Base-by-base conservation (phyloP, 1,284 basidiomycete species). In the Retiboletus flavoniger region DNA sequence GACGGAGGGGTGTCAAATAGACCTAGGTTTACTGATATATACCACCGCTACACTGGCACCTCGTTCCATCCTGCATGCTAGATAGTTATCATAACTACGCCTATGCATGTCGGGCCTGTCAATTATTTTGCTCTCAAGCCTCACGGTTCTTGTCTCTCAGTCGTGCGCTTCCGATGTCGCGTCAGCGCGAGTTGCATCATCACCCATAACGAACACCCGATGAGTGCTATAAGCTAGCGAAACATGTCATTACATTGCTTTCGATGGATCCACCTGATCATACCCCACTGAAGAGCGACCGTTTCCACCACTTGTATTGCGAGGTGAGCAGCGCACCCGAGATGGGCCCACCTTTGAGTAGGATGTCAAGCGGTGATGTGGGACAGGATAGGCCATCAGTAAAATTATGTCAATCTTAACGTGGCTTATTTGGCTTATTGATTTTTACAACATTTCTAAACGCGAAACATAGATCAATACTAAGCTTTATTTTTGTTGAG, bases 271-370 rank as follows among this genome's bases (percentile, higher is more conserved):
- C 2, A 53, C 16, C 9, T 11, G 7, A 50, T 26, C 61, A 17
- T 56, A 69, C 61, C 29, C 68, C 69, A 16, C 32, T 52, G 38
- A 70, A 71, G n/a, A 68, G 50, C 1, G 64, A 47, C 2, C 60
- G 39, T 36, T 26, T 53, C 67, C 57, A 70, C 67, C 69, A 71
- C 19, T 55, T 55, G 56, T 65, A 71, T 21, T 60, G 38, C 2
- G 62, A 40, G 5, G 58, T 59, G 26, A 68, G 62, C 9, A 71
- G 28, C 5, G 54, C 69, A n/a, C 67, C 67, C 7, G 67, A 50
- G 35, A 67, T 24, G 24, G 24, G 24, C 24, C 24, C 24, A 24
- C 24, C 24, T 24, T 24, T 28, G 1, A 13, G 32, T 17, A 11
- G 4, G 7, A 14, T 16, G 11, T 21, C 16, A n/a, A 52, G 17